Evolutionary conservation across 2,329 filamentous ascomycete genomes (phyloP).

Genomic region (Coniochaeta hoffmannii): DNA sequence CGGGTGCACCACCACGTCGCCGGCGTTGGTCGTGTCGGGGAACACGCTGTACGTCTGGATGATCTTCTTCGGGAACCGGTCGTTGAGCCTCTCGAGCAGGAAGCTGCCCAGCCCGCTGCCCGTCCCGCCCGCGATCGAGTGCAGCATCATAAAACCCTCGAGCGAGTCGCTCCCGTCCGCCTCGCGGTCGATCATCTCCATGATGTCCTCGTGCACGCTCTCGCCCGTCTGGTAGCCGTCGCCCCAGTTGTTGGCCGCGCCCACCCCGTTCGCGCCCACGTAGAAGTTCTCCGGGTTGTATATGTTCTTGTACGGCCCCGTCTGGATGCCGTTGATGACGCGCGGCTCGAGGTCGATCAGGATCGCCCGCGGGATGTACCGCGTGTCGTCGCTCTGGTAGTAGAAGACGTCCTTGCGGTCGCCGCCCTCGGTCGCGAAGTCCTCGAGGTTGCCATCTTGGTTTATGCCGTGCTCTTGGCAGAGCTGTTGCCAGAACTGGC

Average conservation of each 20-base stretch:
- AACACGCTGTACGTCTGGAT: constrained; percentile 99
- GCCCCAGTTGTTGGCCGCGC: constrained; percentile 97
- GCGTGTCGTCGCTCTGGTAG: constrained; percentile 97
- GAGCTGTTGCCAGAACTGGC: constrained; percentile 98
- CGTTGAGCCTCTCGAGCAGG: constrained; percentile 89
- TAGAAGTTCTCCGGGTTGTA: constrained; percentile 99
- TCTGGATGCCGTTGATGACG: constrained; percentile 88
- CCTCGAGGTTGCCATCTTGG: constrained; percentile 92
- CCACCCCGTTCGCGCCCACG: constrained; percentile 85
- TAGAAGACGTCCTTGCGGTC: constrained; percentile 99
- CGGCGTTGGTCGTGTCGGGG: constrained; percentile 79
- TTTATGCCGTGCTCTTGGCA: constrained; percentile 98
- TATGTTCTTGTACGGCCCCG: constrained; percentile 92
- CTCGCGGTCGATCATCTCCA: constrained; percentile 99
- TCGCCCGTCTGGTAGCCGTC: constrained; percentile 93
- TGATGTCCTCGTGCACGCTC: constrained; percentile 87
- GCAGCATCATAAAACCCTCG: constrained; percentile 98
- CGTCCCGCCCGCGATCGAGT: constrained; percentile 95
- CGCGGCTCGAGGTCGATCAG: constrained; percentile 91
- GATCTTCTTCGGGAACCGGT: constrained; percentile 96
- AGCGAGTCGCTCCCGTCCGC: constrained; percentile 96
- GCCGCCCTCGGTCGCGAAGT: constrained; percentile 94
- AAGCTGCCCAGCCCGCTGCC: constrained; percentile 95
- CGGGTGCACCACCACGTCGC: constrained; percentile 92
- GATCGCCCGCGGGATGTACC: constrained; percentile 95